These are phyloP conservation scores for Trichophyton simii DNA, from an alignment of 2,329 filamentous ascomycete genomes.

Conservation along the genomic window DNA sequence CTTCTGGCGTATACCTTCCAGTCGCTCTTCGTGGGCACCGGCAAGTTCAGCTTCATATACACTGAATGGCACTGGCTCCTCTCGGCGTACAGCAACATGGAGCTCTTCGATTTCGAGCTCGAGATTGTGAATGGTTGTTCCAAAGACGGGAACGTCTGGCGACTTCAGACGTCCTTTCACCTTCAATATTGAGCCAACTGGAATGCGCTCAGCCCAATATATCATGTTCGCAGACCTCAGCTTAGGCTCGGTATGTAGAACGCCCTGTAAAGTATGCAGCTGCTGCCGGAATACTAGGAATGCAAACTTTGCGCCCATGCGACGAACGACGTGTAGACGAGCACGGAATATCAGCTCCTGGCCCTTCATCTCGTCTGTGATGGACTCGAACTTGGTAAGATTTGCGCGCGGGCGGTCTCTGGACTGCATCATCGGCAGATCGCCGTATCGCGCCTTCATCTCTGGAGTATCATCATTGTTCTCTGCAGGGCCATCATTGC, in stretches of 20 bases:
- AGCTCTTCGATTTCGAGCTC: constrained; percentile 60
- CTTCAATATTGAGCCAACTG: constrained; percentile 64
- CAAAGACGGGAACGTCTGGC: constrained; percentile 61
- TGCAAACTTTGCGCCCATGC: constrained; percentile 68
- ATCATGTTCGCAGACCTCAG: constrained; percentile 62
- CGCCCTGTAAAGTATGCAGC: constrained; percentile 70
- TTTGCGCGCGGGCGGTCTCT: constrained; percentile 37
- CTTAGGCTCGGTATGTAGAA: constrained; percentile 51
- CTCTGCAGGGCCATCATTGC: background rate
- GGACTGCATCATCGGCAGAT: constrained; percentile 47
- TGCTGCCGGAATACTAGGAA: constrained; percentile 82
- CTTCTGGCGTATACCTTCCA: constrained; percentile 45
- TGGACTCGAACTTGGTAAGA: constrained; percentile 39
- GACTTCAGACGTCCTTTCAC: constrained; percentile 61
- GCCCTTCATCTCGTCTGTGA: constrained; percentile 43
- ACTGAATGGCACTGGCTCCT: constrained; percentile 54
- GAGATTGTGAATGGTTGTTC: constrained; percentile 60
- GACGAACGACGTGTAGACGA: constrained; percentile 64
- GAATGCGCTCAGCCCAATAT: constrained; percentile 74
- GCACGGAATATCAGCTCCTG: constrained; percentile 55
- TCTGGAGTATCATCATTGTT: constrained; percentile 39
- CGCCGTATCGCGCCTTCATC: constrained; percentile 47
- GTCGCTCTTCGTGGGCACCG: constrained; percentile 43
- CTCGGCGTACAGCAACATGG: constrained; percentile 49
- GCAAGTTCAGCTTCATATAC: constrained; percentile 57